Percentiles rank a stretch among this genome's conserved stretches.
Evolutionary conservation across 768 basidiomycete genomes (phyloP).

Genomic region (Termitomyces sp.): DNA sequence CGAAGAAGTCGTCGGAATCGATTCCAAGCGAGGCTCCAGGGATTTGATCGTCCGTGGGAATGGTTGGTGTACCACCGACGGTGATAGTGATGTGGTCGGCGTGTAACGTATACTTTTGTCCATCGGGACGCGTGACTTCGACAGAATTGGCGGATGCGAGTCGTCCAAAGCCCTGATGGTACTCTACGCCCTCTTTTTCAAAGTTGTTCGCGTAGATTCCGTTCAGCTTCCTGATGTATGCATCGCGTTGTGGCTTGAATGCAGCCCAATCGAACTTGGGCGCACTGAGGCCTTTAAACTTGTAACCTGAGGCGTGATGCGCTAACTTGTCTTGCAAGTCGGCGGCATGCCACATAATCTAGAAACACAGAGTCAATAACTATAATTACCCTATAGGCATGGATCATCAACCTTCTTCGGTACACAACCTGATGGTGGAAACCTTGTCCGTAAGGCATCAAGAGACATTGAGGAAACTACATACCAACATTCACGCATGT

Average conservation of each 20-base stretch:
- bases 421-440: slow-evolving; percentile 68
- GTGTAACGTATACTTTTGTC: slow-evolving; percentile 63
- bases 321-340: slow-evolving; percentile 82
- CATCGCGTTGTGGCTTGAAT: slow-evolving; percentile 93
- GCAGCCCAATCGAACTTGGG: slow-evolving; percentile 82
- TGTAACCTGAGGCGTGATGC: slow-evolving; percentile 69
- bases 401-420: slow-evolving; percentile 72
- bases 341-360: slow-evolving; percentile 99
- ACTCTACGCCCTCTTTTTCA: slow-evolving; percentile 81
- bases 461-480: slow-evolving; percentile 21
- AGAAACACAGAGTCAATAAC: background rate
- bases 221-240: slow-evolving; percentile 87
- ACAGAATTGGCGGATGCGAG: slow-evolving; percentile 67
- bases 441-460: background rate
- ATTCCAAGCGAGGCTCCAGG: slow-evolving; percentile 91
- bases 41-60: slow-evolving; percentile 73
- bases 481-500: slow-evolving; percentile 97
- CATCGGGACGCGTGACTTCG: slow-evolving; percentile 67
- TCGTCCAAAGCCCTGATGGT: slow-evolving; percentile 73
- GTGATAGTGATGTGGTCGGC: slow-evolving; percentile 80
- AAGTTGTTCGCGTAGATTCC: slow-evolving; percentile 90
- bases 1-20: slow-evolving; percentile 95
- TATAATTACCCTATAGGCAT: background rate
- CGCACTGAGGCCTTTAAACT: slow-evolving; percentile 54
- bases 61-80: slow-evolving; percentile 79